Percentiles rank a stretch among this genome's conserved stretches.
phyloP scores from a whole-genome alignment of 1,284 basidiomycete species.

The Neotropicomus parvogracilis region DNA sequence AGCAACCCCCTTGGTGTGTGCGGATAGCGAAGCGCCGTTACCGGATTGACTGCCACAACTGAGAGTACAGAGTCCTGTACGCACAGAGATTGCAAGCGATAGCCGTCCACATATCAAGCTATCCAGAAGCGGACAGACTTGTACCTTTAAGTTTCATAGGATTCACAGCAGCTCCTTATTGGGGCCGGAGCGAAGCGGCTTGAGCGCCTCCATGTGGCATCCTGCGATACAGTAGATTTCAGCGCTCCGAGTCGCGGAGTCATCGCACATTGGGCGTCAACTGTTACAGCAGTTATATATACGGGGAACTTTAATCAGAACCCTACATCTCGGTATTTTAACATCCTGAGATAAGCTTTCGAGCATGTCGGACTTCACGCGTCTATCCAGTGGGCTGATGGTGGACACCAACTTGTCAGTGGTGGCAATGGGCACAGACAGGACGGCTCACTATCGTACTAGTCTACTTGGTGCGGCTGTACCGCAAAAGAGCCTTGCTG shows the following conservation, averaged over 20 bases:
- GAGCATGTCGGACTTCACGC: background rate
- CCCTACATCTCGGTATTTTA: background rate
- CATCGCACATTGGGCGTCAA: background rate
- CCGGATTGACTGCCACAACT: too few species aligned
- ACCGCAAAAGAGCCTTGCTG: conserved; percentile 76
- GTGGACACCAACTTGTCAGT: conserved; percentile 1
- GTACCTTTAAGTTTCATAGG: too few species aligned
- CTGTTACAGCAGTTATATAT: background rate
- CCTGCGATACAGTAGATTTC: background rate
- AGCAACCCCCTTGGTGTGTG: too few species aligned
- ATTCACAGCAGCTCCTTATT: too few species aligned
- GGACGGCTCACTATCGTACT: conserved; percentile 15
- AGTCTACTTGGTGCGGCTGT: conserved; percentile 35
- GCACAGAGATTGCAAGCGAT: background rate
- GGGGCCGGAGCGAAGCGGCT: too few species aligned
- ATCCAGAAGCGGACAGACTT: background rate
- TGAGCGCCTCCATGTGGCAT: too few species aligned
- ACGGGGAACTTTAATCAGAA: background rate
- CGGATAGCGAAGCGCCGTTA: too few species aligned
- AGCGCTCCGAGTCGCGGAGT: too few species aligned
- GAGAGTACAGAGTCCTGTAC: background rate
- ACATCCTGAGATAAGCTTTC: background rate
- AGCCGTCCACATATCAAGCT: too few species aligned
- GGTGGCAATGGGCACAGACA: background rate
- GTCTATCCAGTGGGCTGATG: conserved; percentile 3